Evolutionary conservation across 352 stramenopile species (phyloP).

Genomic region (Aphanomyces astaci): DNA sequence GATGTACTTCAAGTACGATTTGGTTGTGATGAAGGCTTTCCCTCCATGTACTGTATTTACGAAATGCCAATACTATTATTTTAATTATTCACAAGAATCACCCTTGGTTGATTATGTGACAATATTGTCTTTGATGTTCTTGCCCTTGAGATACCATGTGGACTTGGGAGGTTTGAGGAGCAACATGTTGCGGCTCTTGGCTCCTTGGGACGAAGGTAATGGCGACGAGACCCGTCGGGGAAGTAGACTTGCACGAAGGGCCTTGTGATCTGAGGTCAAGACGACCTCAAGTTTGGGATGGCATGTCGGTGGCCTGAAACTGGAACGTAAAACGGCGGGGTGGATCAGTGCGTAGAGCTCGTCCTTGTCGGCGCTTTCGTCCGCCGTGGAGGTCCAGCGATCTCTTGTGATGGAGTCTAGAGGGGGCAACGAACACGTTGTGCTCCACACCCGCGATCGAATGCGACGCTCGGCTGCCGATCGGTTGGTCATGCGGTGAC

Average conservation of each 20-base stretch:
- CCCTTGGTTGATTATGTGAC: not conserved
- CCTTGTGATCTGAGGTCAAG: not conserved
- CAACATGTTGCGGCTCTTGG: not conserved
- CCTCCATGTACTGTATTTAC: no score
- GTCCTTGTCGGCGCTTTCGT: not conserved
- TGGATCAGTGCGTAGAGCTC: not conserved
- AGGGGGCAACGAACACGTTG: not conserved
- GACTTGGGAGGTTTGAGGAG: not conserved
- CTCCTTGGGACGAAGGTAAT: not conserved
- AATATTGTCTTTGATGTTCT: not conserved
- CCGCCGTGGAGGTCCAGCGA: not conserved
- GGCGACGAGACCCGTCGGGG: not conserved
- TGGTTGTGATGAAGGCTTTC: no score
- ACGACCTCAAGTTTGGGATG: not conserved
- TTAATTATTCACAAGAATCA: not conserved
- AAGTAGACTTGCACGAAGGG: not conserved
- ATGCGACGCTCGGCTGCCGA: not conserved
- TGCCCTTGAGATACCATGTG: not conserved
- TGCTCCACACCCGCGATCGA: conserved; percentile 9
- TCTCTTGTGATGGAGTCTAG: not conserved
- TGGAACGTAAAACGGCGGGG: not conserved
- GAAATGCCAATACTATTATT: no score
- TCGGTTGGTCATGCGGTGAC: not conserved
- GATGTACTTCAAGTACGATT: no score
- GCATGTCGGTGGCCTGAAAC: not conserved